These are phyloP conservation scores for Rhytidiadelphus loreus DNA, from an alignment of 225 moss, liverwort and hornwort genomes.

Conservation along the genomic window DNA sequence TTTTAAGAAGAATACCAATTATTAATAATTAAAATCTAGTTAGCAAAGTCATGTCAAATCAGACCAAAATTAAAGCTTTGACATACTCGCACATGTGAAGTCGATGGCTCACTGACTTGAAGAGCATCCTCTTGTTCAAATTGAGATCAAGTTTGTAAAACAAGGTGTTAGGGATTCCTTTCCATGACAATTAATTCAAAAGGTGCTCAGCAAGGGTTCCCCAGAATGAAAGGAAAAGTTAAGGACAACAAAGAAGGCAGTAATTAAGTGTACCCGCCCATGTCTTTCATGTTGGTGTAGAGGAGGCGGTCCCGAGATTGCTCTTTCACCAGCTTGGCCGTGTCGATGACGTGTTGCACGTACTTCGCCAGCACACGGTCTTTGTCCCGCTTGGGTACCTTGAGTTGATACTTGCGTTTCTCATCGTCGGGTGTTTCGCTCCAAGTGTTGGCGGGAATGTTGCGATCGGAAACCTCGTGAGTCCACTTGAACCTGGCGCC, in stretches of 20 bases:
- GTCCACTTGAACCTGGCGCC: slow-evolving; percentile 19
- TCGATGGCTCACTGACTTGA: neutral
- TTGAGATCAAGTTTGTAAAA: neutral
- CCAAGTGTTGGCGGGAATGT: neutral
- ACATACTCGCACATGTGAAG: neutral
- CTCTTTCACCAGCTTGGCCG: slow-evolving; percentile 22
- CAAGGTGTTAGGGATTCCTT: neutral
- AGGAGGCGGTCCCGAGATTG: slow-evolving; percentile 45
- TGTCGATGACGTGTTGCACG: slow-evolving; percentile 35
- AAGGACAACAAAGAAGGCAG: neutral
- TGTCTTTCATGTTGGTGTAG: slow-evolving; percentile 48
- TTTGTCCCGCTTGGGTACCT: slow-evolving; percentile 30
- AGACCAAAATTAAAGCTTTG: neutral
- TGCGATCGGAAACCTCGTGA: neutral
- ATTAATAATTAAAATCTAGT: neutral
- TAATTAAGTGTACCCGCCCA: neutral
- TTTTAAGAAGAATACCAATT: neutral
- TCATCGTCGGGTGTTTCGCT: neutral
- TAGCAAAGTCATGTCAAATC: neutral
- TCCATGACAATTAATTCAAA: neutral
- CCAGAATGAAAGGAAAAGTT: neutral
- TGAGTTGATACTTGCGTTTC: slow-evolving; percentile 16
- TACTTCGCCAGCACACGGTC: slow-evolving; percentile 10
- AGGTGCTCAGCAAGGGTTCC: neutral
- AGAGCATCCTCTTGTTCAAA: neutral